These are phyloP conservation scores for Phytophthora quininea DNA, from an alignment of 352 stramenopile genomes.

Conservation along the genomic window DNA sequence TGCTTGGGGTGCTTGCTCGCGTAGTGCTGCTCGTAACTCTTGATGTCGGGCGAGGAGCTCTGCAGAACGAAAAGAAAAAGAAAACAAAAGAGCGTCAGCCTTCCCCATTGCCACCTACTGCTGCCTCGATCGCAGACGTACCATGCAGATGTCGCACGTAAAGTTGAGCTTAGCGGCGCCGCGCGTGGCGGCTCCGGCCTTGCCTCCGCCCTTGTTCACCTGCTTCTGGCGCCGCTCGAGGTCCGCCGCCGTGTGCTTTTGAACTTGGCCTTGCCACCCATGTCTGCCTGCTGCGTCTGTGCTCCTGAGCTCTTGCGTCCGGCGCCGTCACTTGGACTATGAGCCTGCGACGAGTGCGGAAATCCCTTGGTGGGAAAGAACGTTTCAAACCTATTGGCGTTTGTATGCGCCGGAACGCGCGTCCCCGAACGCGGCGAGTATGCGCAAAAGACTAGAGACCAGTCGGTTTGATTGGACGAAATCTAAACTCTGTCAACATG, in stretches of 20 bases:
- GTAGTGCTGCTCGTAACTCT: conserved; percentile 67
- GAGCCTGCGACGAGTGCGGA: not conserved
- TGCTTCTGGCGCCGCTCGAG: conserved; percentile 55
- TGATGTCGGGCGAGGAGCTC: conserved; percentile 68
- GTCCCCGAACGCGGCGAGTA: too few species aligned
- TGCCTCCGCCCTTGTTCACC: conserved; percentile 64
- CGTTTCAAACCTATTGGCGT: not conserved
- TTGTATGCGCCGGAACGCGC: not conserved
- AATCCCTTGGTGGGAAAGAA: conserved; percentile 28
- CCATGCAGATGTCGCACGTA: conserved; percentile 73
- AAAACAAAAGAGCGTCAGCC: conserved; percentile 6
- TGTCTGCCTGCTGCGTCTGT: conserved; percentile 18
- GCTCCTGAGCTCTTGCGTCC: not conserved
- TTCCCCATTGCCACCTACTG: not conserved
- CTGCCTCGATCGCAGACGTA: conserved; percentile 19
- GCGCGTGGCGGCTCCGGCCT: conserved; percentile 44
- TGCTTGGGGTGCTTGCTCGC: conserved; percentile 64
- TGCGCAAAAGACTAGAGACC: too few species aligned
- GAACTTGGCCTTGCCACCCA: conserved; percentile 80
- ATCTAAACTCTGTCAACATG: too few species aligned
- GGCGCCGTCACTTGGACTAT: conserved; percentile 25
- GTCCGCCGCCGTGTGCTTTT: conserved; percentile 81
- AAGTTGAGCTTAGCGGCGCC: conserved; percentile 66
- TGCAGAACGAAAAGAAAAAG: conserved; percentile 19
- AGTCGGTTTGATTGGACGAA: too few species aligned